Evolutionary conservation across 2,329 filamentous ascomycete species (phyloP), one percentile per base, ranked within the genome.

Genomic region (Fusarium sacchari): DNA sequence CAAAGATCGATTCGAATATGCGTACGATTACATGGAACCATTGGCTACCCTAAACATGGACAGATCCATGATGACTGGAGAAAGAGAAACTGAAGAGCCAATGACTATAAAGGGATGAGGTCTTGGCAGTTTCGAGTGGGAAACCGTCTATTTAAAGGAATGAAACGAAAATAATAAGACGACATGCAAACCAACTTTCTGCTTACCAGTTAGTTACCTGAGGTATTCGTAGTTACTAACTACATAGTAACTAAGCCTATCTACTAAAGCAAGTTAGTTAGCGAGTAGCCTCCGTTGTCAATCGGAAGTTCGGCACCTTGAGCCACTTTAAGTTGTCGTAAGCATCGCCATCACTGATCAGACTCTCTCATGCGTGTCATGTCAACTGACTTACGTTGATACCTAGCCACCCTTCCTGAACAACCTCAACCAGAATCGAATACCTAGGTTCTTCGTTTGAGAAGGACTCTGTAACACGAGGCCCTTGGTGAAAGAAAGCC

Each of bases 251-350:
- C 32, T 32, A 13, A 14, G 32, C 14, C 32, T 34, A 34, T 34
- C 32, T 17, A 34, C 32, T 12, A 34, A 34, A 17, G n/a, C n/a
- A n/a, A n/a, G n/a, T n/a, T n/a, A n/a, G n/a, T n/a, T n/a, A n/a
- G n/a, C n/a, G n/a, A n/a, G 24, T 22, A 24, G 36, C 26, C 52
- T 55, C 65, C 65, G 66, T 60, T 42, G 18, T 34, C 15, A 15
- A 6, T 53, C 69, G 69, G 69, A 69, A 72, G 65, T 49, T 64
- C 64, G 69, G 69, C 69, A 72, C 24, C 46, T 30, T 42, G 30
- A 49, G 64, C 64, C 69, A 73, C 59, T 18, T 42, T 24, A 34
- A 65, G 67, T 42, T 43, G 69, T 72, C 69, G 69, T 73, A 46
- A 72, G 69, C 68, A 49, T 67, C 40, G 24, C 42, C 56, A 50